Percentiles rank a stretch among this genome's conserved stretches.
Evolutionary conservation across 2,329 filamentous ascomycete species (phyloP).

Genomic region (Xylariales sp.): DNA sequence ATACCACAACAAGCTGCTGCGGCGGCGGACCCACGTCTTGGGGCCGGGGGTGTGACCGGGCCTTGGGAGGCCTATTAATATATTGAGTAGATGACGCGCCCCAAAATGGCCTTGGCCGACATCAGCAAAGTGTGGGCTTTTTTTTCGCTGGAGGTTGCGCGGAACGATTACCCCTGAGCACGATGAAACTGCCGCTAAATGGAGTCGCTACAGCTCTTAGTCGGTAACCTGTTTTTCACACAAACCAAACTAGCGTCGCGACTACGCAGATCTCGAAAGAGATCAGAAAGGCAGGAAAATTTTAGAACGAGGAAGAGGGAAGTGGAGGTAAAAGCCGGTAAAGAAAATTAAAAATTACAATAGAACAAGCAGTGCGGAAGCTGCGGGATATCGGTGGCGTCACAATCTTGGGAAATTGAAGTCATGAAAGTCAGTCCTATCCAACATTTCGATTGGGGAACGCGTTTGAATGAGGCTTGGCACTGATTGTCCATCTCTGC

Average conservation of each 20-base stretch:
- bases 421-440: too few relatives aligned
- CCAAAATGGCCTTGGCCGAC: neutral
- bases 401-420: too few relatives aligned
- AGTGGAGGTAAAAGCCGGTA: too few relatives aligned
- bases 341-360: neutral
- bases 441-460: too few relatives aligned
- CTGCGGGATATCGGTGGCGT: too few relatives aligned
- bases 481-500: too few relatives aligned
- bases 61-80: neutral
- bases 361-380: neutral
- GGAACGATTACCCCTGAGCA: neutral
- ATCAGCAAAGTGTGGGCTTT: neutral
- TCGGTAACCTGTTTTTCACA: neutral
- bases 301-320: too few relatives aligned
- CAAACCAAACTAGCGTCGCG: too few relatives aligned
- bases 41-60: neutral
- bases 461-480: too few relatives aligned
- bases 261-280: too few relatives aligned
- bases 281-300: too few relatives aligned
- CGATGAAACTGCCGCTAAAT: neutral
- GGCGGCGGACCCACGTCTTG: neutral
- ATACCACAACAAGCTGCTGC: constrained; percentile 2
- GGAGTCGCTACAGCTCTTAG: neutral
- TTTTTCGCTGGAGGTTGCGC: too few relatives aligned
- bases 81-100: neutral